Evolutionary conservation across 495 filamentous ascomycete species (phyloP).

Genomic region (Penicillium arizonense): DNA sequence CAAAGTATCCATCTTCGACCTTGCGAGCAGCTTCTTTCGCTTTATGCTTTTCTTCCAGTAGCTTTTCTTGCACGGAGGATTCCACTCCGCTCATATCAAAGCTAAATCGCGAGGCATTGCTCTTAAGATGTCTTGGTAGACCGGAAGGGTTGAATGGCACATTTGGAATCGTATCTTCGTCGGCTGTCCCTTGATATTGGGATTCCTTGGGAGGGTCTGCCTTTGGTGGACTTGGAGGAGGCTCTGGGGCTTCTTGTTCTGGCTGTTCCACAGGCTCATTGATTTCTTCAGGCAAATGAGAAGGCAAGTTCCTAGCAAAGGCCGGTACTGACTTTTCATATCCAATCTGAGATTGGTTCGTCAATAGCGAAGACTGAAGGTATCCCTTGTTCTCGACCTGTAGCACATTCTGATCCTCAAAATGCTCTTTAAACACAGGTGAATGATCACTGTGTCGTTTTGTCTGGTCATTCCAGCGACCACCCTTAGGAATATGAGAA

Average conservation of each 20-base stretch:
- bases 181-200: constrained; percentile 12
- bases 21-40: constrained; percentile 58
- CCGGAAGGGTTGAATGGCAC: constrained; percentile 38
- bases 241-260: not conserved
- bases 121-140: constrained; percentile 74
- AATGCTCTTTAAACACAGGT: constrained; percentile 66
- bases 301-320: constrained; percentile 51
- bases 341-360: constrained; percentile 32
- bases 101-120: constrained; percentile 85
- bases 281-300: constrained; percentile 32
- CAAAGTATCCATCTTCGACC: constrained; percentile 45
- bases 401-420: constrained; percentile 55
- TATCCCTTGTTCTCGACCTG: constrained; percentile 51
- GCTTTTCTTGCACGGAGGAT: constrained; percentile 72
- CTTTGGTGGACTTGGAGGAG: constrained; percentile 3
- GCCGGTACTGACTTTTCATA: constrained; percentile 44
- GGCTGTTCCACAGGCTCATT: constrained; percentile 8
- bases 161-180: constrained; percentile 38
- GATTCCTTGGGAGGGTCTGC: constrained; percentile 4
- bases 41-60: constrained; percentile 83
- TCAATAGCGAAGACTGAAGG: constrained; percentile 44
- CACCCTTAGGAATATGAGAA: not conserved
- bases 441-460: constrained; percentile 50
- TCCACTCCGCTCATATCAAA: constrained; percentile 84
- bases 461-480: constrained; percentile 28